Base-by-base conservation (phyloP, 805 yeast genomes). In the Candida morakotiae region DNA sequence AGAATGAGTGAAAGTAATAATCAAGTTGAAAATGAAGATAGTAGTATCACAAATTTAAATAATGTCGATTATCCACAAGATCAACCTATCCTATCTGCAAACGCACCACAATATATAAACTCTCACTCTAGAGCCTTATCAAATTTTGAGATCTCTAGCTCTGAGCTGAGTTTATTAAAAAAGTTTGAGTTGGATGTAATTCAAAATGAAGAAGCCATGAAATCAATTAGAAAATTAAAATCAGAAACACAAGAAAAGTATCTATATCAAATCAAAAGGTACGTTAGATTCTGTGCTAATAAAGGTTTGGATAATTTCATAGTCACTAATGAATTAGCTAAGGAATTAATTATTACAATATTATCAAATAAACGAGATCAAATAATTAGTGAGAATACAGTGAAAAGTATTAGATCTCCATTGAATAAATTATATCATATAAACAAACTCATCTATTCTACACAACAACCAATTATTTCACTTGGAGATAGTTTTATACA, bases 121-220 rank as follows among this genome's bases (percentile, higher is more conserved):
- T n/a, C n/a, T n/a, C n/a, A n/a, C n/a, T n/a, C n/a, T n/a, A n/a
- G n/a, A n/a, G n/a, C n/a, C n/a, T n/a, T n/a, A 20, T 20, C 22
- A 20, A 20, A 20, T 20, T 20, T 20, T 20, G n/a, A n/a, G n/a
- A n/a, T n/a, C n/a, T n/a, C n/a, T n/a, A n/a, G n/a, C n/a, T n/a
- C n/a, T 14, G 36, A 33, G 11, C 7, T 3, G 9, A 32, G 9
- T 14, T 25, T 38, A 14, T 27, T 38, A 15, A 16, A 22, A 24
- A 32, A 33, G 10, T 38, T 38, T 34, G 37, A 38, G n/a, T 11
- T 24, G 10, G 41, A 38, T 9, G 27, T 32, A 13, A n/a, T 38
- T 16, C 13, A 18, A n/a, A 31, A 37, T 21, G 32, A 31, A 13
- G 28, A 9, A 9, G 40, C 40, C 11, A 25, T 23, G 13, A 24